A percentile compares a stretch with the other conserved stretches of the same genome.
phyloP scores from a whole-genome alignment of 2,329 filamentous ascomycete genomes.

The Diaporthe caulivora region DNA sequence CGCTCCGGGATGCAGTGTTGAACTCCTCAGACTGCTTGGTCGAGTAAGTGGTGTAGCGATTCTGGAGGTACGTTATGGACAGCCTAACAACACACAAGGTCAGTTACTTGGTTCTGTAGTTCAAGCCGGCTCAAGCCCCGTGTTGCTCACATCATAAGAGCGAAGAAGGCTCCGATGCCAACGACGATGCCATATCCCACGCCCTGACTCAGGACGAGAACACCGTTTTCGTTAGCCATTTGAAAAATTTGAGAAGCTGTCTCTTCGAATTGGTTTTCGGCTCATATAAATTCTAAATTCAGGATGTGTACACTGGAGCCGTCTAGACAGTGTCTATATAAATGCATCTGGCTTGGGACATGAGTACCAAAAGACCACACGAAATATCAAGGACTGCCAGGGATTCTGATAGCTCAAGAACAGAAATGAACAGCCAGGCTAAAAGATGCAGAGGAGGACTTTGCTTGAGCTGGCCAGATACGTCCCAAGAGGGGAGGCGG shows the following conservation, averaged over 20 bases:
- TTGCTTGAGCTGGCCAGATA: not conserved
- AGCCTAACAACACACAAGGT: slow-evolving; percentile 41
- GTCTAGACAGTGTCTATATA: no score
- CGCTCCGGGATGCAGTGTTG: slow-evolving; percentile 58
- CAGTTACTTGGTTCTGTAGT: not conserved
- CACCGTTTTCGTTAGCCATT: slow-evolving; percentile 35
- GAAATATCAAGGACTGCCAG: no score
- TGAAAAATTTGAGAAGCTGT: not conserved
- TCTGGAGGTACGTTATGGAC: slow-evolving; percentile 55
- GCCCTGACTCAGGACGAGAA: slow-evolving; percentile 36
- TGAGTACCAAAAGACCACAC: no score
- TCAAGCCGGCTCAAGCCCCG: not conserved
- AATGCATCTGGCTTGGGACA: no score
- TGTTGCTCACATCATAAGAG: slow-evolving; percentile 51
- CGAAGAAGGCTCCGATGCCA: slow-evolving; percentile 61
- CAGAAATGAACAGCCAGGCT: not conserved
- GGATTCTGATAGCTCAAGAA: no score
- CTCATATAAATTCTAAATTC: not conserved
- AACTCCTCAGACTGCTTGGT: slow-evolving; percentile 60
- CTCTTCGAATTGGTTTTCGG: not conserved
- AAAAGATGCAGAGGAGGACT: not conserved
- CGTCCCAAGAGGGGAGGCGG: not conserved
- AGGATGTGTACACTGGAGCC: not conserved
- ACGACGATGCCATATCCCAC: slow-evolving; percentile 63
- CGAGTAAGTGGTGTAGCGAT: slow-evolving; percentile 53